A percentile compares a stretch with the other conserved stretches of the same genome.
phyloP scores from a whole-genome alignment of 1,284 basidiomycete genomes.

The Puccinia novopanici region DNA sequence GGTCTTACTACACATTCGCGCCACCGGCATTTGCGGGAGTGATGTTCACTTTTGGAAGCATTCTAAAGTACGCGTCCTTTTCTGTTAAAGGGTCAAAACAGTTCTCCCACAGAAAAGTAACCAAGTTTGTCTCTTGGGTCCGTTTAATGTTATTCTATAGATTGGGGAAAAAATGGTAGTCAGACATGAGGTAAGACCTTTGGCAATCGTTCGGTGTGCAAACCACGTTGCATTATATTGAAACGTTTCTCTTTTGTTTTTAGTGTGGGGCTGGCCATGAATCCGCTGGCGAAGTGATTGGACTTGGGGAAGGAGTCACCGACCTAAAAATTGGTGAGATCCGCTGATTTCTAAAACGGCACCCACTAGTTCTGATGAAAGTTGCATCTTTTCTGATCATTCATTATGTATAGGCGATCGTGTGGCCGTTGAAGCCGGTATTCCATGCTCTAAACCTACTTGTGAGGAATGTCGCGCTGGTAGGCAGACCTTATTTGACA shows the following conservation, averaged over 20 bases:
- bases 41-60: conserved; percentile 59
- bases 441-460: conserved; percentile 49
- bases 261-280: conserved; percentile 57
- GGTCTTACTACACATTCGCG: conserved; percentile 57
- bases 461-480: conserved; percentile 48
- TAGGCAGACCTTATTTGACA: background rate
- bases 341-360: background rate
- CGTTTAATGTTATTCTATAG: conserved; percentile 52
- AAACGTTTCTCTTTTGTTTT: background rate
- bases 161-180: conserved; percentile 53
- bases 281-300: conserved; percentile 57
- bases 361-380: background rate
- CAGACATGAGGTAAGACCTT: conserved; percentile 43
- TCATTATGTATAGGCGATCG: conserved; percentile 53
- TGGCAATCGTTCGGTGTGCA: background rate
- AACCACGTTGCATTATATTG: background rate
- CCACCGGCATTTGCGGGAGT: conserved; percentile 55
- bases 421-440: conserved; percentile 57
- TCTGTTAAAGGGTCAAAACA: background rate
- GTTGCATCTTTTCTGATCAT: background rate
- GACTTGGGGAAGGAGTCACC: conserved; percentile 56
- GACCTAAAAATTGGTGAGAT: conserved; percentile 53
- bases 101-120: background rate
- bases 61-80: conserved; percentile 39
- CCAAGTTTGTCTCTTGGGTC: conserved; percentile 51